Percentiles rank a stretch among this genome's conserved stretches.
phyloP scores from a whole-genome alignment of 2,329 filamentous ascomycete genomes.

The Aspergillus sp. region DNA sequence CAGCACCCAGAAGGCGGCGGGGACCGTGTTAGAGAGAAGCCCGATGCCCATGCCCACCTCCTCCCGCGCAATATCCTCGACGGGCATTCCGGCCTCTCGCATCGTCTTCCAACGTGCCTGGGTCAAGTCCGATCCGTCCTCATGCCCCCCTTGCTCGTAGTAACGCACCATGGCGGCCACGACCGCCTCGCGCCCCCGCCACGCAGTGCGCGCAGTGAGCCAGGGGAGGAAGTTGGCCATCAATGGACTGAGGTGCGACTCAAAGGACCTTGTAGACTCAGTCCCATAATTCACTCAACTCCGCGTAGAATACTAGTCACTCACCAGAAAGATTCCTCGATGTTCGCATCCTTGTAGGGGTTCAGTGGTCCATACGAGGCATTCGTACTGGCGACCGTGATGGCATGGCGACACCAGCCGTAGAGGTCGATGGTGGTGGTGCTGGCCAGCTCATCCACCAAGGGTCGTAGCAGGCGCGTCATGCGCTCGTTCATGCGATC shows the following conservation, averaged over 20 bases:
- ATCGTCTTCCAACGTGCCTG: conserved; percentile 19
- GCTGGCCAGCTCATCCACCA: conserved; percentile 22
- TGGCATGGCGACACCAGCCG: conserved; percentile 28
- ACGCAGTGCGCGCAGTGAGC: conserved; percentile 41
- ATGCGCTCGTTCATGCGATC: conserved; percentile 32
- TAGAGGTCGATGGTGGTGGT: conserved; percentile 25
- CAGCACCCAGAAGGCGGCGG: conserved; percentile 50
- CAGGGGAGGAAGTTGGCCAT: conserved; percentile 37
- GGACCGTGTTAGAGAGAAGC: conserved; percentile 46
- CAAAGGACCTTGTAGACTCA: conserved; percentile 39
- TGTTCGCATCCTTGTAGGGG: conserved; percentile 24
- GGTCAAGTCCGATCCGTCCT: conserved; percentile 34
- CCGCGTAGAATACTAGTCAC: not conserved
- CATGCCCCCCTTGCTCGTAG: conserved; percentile 40
- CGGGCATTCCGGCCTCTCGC: conserved; percentile 15
- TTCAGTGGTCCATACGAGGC: conserved; percentile 32
- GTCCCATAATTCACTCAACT: not conserved
- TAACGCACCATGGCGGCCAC: conserved; percentile 43
- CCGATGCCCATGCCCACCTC: conserved; percentile 36
- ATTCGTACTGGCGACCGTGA: conserved; percentile 32
- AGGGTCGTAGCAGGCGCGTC: conserved; percentile 15
- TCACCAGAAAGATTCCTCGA: conserved; percentile 14
- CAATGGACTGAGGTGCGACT: conserved; percentile 33
- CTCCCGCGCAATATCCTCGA: conserved; percentile 28
- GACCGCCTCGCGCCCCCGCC: conserved; percentile 39